Conservation (phyloP, 2,329 filamentous ascomycete species). For the Pseudogymnoascus sp. region DNA sequence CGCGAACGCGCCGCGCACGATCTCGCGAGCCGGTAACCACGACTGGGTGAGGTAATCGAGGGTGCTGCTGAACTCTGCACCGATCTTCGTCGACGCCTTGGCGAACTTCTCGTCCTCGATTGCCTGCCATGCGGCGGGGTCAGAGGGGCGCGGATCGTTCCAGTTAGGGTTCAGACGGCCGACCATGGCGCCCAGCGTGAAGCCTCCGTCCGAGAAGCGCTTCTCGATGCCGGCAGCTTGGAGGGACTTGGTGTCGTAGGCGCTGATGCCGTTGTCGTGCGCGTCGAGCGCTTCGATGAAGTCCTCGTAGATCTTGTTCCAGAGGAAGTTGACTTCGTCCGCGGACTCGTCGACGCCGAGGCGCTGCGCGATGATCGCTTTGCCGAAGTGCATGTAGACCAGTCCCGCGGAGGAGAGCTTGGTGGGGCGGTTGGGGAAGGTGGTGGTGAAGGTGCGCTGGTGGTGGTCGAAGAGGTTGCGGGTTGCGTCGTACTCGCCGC, state of each 20-base stretch:
- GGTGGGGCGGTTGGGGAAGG: constrained; percentile 74
- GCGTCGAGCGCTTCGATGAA: constrained; percentile 96
- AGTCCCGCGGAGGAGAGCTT: constrained; percentile 92
- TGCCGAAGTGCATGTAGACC: constrained; percentile 93
- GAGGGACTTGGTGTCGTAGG: constrained; percentile 66
- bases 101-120: constrained; percentile 77
- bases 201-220: constrained; percentile 74
- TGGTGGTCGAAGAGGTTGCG: constrained; percentile 89
- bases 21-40: constrained; percentile 81
- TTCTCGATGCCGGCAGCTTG: constrained; percentile 67
- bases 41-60: constrained; percentile 65
- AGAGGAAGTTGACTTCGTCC: constrained; percentile 65
- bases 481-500: constrained; percentile 77
- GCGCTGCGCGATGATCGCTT: constrained; percentile 65
- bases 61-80: constrained; percentile 77
- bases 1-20: constrained; percentile 69
- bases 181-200: constrained; percentile 79
- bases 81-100: constrained; percentile 72
- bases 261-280: constrained; percentile 90
- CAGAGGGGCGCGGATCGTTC: constrained; percentile 56
- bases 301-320: constrained; percentile 81
- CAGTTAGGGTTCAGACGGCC: constrained; percentile 70
- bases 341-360: constrained; percentile 54
- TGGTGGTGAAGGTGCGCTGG: constrained; percentile 81
- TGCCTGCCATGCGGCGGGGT: constrained; percentile 54